A percentile compares a stretch with the other conserved stretches of the same genome.
phyloP scores from a whole-genome alignment of 2,329 filamentous ascomycete species.

The Penicillium italicum region DNA sequence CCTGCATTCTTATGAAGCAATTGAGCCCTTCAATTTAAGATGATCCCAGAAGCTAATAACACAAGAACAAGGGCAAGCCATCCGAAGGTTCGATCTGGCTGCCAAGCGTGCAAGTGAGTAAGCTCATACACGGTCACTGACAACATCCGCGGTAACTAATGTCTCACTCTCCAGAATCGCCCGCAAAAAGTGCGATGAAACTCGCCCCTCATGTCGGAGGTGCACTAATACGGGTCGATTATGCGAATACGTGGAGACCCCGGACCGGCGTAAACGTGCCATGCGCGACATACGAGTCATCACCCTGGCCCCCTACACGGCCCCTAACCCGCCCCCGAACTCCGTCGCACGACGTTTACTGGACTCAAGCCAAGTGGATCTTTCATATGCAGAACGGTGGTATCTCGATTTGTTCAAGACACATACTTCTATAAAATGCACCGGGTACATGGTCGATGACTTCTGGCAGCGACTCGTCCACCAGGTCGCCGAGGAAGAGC shows the following conservation, averaged over 20 bases:
- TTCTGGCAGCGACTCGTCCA: slow-evolving; percentile 4
- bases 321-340: background rate
- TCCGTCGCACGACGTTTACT: background rate
- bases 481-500: background rate
- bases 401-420: background rate
- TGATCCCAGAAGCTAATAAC: background rate
- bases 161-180: background rate
- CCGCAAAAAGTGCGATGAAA: background rate
- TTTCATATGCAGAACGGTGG: background rate
- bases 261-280: background rate
- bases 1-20: background rate
- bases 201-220: background rate
- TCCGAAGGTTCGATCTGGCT: background rate
- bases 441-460: background rate
- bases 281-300: background rate
- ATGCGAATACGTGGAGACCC: background rate
- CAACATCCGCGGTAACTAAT: background rate
- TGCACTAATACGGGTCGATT: background rate
- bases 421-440: background rate
- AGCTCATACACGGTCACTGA: background rate
- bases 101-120: background rate
- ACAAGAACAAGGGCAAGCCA: background rate
- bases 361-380: background rate
- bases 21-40: background rate
- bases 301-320: background rate